Conservation (phyloP, 139 green algal genomes). For the Chlorella sp. region DNA sequence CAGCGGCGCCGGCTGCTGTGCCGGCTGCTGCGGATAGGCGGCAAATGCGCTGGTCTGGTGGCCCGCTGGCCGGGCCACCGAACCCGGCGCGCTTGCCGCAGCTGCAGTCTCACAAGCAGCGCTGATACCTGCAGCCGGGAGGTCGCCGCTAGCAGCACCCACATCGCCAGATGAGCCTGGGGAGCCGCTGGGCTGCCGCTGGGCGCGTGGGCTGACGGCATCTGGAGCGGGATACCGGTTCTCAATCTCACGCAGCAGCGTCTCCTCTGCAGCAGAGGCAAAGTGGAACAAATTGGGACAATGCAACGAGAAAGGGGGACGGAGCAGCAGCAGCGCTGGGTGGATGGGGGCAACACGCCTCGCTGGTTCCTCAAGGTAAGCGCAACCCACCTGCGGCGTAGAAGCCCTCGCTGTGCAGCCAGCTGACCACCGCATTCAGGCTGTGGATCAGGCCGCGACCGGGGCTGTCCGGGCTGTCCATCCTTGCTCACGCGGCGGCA, state of each 20-base stretch:
- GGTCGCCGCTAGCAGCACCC: too few relatives aligned
- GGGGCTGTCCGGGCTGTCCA: background rate
- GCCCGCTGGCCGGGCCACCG: background rate
- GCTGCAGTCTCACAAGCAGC: background rate
- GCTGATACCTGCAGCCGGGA: background rate
- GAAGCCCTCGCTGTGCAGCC: conserved; percentile 66
- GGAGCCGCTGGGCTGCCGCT: conserved; percentile 8
- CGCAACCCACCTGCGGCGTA: conserved; percentile 30
- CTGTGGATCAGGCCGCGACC: conserved; percentile 8
- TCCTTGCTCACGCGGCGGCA: background rate
- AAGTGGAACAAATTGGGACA: background rate
- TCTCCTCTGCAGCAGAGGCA: conserved; percentile 44
- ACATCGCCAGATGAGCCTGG: background rate
- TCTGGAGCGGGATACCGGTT: conserved; percentile 40
- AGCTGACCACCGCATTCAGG: conserved; percentile 52
- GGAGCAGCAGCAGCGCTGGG: too few relatives aligned
- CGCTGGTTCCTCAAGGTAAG: too few relatives aligned
- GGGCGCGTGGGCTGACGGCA: conserved; percentile 2
- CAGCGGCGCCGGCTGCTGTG: background rate
- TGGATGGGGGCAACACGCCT: too few relatives aligned
- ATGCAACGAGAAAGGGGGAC: too few relatives aligned
- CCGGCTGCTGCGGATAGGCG: background rate
- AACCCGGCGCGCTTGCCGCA: too few relatives aligned
- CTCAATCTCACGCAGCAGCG: conserved; percentile 58
- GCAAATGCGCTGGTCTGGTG: background rate